phyloP scores from a whole-genome alignment of 2,329 filamentous ascomycete genomes.

The Penicillium vulpinum region DNA sequence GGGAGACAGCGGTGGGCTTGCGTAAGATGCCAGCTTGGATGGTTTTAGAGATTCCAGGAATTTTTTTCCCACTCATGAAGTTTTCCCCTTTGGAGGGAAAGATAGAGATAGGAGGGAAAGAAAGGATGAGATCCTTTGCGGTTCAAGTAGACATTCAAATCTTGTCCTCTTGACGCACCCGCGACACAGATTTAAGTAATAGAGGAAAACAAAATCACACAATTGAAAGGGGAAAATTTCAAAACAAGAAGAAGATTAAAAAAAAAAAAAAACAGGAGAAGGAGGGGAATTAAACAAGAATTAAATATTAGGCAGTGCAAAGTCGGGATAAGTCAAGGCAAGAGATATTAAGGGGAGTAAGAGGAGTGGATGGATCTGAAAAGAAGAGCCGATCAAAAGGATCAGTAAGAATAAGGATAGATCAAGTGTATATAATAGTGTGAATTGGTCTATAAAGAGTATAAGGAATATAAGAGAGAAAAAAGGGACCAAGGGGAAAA shows the following conservation, averaged over 20 bases:
- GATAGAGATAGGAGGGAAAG: background rate
- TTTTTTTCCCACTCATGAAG: background rate
- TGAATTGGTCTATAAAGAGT: background rate
- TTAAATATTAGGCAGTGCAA: conserved; percentile 6
- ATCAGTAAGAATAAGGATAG: background rate
- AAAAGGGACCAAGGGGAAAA: conserved; percentile 4
- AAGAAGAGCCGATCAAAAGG: conserved; percentile 1
- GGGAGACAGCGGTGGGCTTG: conserved; percentile 64
- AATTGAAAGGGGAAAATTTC: background rate
- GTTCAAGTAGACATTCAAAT: conserved; percentile 13
- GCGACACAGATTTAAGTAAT: conserved; percentile 8
- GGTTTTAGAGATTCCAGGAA: conserved; percentile 1
- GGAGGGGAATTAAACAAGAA: background rate
- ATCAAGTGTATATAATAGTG: conserved; percentile 2
- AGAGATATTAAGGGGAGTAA: background rate
- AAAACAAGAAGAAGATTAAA: too few relatives aligned
- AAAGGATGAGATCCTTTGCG: conserved; percentile 3
- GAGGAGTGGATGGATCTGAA: conserved; percentile 1
- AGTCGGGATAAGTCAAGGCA: conserved; percentile 1
- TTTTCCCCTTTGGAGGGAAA: background rate
- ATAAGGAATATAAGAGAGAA: conserved; percentile 3
- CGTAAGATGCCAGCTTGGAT: conserved; percentile 66
- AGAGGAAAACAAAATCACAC: background rate
- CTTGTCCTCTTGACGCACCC: conserved; percentile 10
- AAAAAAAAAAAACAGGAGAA: background rate